A percentile compares a stretch with the other conserved stretches of the same genome.
These are phyloP conservation scores for Ceratobasidium sp. DNA, from an alignment of 1,284 basidiomycete genomes.

Conservation along the genomic window DNA sequence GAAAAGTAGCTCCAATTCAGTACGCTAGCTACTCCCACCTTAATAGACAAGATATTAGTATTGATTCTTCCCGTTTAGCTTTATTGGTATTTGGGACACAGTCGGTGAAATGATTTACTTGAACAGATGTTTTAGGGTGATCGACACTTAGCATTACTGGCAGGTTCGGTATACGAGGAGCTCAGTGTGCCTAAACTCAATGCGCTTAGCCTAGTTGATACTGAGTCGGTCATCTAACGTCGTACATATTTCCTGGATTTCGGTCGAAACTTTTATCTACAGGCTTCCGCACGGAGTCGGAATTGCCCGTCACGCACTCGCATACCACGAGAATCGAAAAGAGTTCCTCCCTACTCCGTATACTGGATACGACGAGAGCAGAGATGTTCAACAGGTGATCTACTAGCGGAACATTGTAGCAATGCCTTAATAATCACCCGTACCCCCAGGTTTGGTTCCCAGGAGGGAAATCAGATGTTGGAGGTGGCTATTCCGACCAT, in stretches of 20 bases:
- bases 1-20: constrained; percentile 6
- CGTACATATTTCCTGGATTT: not conserved
- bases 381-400: constrained; percentile 31
- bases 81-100: constrained; percentile 37
- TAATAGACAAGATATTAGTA: not conserved
- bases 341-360: constrained; percentile 40
- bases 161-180: constrained; percentile 38
- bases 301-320: constrained; percentile 33
- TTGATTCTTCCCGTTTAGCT: not conserved
- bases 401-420: too few species aligned
- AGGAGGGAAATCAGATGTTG: constrained; percentile 46
- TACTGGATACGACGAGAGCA: not conserved
- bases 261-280: not conserved
- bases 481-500: constrained; percentile 46
- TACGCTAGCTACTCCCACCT: not conserved
- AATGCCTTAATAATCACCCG: not conserved
- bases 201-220: constrained; percentile 23
- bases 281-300: constrained; percentile 31
- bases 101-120: constrained; percentile 5
- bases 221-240: constrained; percentile 3
- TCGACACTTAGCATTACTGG: not conserved
- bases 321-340: constrained; percentile 39
- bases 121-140: not conserved
- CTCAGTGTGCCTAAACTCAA: constrained; percentile 22
- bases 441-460: constrained; percentile 41